phyloP scores from a whole-genome alignment of 495 filamentous ascomycete species.

The Hypoxylon intermedium region DNA sequence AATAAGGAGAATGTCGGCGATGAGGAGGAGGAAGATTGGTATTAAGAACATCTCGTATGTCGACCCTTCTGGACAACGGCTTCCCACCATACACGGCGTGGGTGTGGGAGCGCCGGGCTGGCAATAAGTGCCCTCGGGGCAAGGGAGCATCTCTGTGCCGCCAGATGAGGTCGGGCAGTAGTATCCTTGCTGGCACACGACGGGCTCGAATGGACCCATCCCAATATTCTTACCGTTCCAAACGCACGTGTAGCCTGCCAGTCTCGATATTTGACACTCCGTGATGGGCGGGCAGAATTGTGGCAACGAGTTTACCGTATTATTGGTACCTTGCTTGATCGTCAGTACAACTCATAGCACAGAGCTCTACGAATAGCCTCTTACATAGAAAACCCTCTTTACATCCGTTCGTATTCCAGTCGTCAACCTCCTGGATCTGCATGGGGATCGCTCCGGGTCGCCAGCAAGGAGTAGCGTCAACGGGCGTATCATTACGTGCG shows the following conservation, averaged over 20 bases:
- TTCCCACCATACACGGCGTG: slow-evolving; percentile 51
- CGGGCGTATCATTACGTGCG: slow-evolving; percentile 16
- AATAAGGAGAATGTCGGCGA: slow-evolving; percentile 50
- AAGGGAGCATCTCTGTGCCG: slow-evolving; percentile 44
- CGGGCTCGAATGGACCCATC: slow-evolving; percentile 54
- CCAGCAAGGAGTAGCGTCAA: slow-evolving; percentile 46
- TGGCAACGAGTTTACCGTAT: slow-evolving; percentile 52
- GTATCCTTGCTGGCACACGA: slow-evolving; percentile 51
- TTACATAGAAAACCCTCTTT: slow-evolving; percentile 51
- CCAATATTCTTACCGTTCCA: slow-evolving; percentile 43
- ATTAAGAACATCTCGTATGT: slow-evolving; percentile 47
- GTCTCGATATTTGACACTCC: slow-evolving; percentile 45
- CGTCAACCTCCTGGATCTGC: slow-evolving; percentile 43
- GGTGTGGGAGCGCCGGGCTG: slow-evolving; percentile 51
- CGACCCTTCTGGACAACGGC: slow-evolving; percentile 48
- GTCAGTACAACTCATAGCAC: slow-evolving; percentile 18
- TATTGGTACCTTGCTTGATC: slow-evolving; percentile 48
- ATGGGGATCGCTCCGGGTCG: slow-evolving; percentile 44
- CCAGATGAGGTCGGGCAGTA: slow-evolving; percentile 50
- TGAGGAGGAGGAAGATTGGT: slow-evolving; percentile 50
- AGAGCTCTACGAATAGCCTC: slow-evolving; percentile 3
- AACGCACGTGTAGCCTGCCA: slow-evolving; percentile 41
- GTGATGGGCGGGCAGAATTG: slow-evolving; percentile 55
- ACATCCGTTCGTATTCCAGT: slow-evolving; percentile 49
- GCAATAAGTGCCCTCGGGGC: slow-evolving; percentile 55